Conservation (phyloP, 129 eudicot genomes). For the Artemisia annua region DNA sequence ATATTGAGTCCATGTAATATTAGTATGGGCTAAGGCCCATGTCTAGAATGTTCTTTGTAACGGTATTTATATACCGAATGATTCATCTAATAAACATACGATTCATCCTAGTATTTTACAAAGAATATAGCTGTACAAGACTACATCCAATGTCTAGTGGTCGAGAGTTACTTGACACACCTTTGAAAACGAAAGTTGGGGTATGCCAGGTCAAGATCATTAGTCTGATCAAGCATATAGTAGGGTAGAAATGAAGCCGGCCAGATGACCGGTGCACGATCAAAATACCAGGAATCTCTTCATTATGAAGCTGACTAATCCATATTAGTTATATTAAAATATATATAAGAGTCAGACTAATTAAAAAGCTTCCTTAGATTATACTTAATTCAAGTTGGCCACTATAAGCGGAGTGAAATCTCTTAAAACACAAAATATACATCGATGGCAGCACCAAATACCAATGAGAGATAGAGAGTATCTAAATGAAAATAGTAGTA, state of each 20-base stretch:
- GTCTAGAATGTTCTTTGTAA: too few species aligned
- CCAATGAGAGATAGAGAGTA: background rate
- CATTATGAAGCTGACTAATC: background rate
- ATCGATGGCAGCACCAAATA: background rate
- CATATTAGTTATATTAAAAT: background rate
- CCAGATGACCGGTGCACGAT: background rate
- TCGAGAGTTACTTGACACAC: too few species aligned
- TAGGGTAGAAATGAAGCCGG: background rate
- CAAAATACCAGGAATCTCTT: constrained; percentile 1
- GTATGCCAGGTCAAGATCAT: background rate
- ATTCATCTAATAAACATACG: too few species aligned
- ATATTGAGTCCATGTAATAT: too few species aligned
- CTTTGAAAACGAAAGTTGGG: background rate
- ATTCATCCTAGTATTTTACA: too few species aligned
- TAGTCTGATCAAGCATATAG: constrained; percentile 7
- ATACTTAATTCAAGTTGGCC: background rate
- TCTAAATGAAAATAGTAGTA: background rate
- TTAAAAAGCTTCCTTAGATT: background rate
- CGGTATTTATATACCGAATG: too few species aligned
- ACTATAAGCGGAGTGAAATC: background rate
- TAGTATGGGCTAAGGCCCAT: too few species aligned
- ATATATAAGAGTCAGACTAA: background rate
- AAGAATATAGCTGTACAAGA: background rate
- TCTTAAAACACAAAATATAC: background rate
- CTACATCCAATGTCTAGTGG: background rate